These are phyloP conservation scores for Grifola frondosa DNA, from an alignment of 1,284 basidiomycete species.

Conservation along the genomic window DNA sequence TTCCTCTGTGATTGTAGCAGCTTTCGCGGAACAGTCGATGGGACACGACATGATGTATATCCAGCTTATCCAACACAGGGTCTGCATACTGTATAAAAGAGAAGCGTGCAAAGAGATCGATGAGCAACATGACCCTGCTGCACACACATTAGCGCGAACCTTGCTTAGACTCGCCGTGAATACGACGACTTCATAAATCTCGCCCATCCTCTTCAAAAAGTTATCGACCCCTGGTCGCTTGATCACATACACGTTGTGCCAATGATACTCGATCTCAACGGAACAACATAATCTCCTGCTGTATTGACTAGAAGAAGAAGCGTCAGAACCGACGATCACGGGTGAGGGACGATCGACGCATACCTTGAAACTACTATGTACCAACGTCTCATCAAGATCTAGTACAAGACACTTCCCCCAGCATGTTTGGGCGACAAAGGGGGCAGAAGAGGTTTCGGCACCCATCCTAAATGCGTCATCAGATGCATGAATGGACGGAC, in stretches of 20 bases:
- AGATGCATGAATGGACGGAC: constrained; percentile 6
- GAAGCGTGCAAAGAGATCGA: constrained; percentile 2
- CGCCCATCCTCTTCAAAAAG: constrained; percentile 96
- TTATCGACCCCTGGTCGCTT: constrained; percentile 98
- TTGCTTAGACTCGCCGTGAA: constrained; percentile 98
- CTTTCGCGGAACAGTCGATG: constrained; percentile 97
- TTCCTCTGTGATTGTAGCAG: constrained; percentile 98
- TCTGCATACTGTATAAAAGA: constrained; percentile 80
- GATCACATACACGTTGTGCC: constrained; percentile 99
- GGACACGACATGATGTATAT: constrained; percentile 89
- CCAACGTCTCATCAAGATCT: constrained; percentile 93
- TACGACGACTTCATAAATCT: constrained; percentile 97
- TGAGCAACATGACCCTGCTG: too few species aligned
- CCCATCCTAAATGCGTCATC: constrained; percentile 62
- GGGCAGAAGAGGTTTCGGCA: constrained; percentile 81
- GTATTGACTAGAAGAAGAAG: constrained; percentile 70
- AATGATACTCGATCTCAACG: constrained; percentile 99
- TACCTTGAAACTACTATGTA: constrained; percentile 93
- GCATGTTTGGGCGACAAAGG: constrained; percentile 71
- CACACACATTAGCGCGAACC: constrained; percentile 44
- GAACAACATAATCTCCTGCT: constrained; percentile 96
- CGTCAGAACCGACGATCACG: constrained; percentile 2
- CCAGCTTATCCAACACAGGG: constrained; percentile 96
- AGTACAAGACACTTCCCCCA: constrained; percentile 93
- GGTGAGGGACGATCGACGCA: constrained; percentile 14